Base-by-base conservation (phyloP, 768 basidiomycete species). In the Peribolospora kevripleyi region DNA sequence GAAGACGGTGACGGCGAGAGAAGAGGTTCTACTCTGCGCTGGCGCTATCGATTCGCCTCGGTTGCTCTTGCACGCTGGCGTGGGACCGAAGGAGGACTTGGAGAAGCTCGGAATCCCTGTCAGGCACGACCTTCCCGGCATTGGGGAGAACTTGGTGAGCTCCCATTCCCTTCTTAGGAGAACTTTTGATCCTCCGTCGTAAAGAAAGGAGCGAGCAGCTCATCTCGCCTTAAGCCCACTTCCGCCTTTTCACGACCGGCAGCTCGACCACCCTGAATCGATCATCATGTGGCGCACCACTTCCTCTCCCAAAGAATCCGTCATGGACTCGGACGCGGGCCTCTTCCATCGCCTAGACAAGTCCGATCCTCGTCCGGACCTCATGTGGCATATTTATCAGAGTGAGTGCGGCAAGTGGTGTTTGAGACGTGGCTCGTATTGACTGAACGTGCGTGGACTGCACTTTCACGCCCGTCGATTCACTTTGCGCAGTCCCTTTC, bases 41-140 rank as follows among this genome's bases (percentile, higher is more conserved):
- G 72, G 73, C 7, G 67, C 72, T 0, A 61, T 74, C 42, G 67
- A 69, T 39, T 69, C 70, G 1, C 67, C 73, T 10, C 70, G 72
- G 51, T 58, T 74, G 6, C 65, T 73, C 63, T 65, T 71, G 59
- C 63, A 73, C 10, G 70, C 69, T n/a, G 74, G 75, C 13, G 64
- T 76, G 49, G 75, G 74, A 36, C 72, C 74, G 4, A 58, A 61
- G 8, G 65, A 66, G 6, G 63, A 70, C 42, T 61, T 75, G 6
- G 56, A 64, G 25, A 56, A 56, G 25, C 61, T 68, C 40, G 65
- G 61, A 13, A 63, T 69, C 52, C 45, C 53, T 36, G 55, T 52
- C 41, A 56, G 55, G 46, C 42, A 66, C n/a, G 66, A 68, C 50
- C 61, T 68, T 5, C 66, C 67, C 6, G 63, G 61, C 42, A 67